Conservation (phyloP, 169 alveolate genomes). For the Condylostoma magnum region DNA sequence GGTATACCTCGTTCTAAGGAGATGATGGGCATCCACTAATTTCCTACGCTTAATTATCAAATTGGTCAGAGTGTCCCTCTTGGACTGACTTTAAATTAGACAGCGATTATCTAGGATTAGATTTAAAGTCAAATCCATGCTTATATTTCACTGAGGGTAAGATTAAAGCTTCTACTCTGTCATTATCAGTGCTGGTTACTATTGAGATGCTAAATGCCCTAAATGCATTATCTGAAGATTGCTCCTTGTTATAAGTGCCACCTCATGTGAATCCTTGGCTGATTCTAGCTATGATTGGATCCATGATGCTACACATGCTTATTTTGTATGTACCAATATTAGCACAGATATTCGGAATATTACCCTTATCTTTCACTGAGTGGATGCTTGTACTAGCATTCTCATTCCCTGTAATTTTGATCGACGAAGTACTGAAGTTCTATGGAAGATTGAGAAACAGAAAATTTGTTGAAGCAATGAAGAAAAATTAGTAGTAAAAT, state of each 20-base stretch:
- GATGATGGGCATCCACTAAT: conserved; percentile 95
- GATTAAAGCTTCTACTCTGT: conserved; percentile 95
- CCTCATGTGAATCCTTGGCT: conserved; percentile 97
- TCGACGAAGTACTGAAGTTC: conserved; percentile 95
- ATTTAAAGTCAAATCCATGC: conserved; percentile 88
- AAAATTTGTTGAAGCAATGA: conserved; percentile 19
- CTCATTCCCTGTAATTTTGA: conserved; percentile 96
- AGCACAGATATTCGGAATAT: conserved; percentile 91
- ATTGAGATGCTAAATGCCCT: conserved; percentile 98
- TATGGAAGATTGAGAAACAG: conserved; percentile 78
- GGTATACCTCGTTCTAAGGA: conserved; percentile 85
- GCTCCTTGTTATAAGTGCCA: conserved; percentile 92
- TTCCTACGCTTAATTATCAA: conserved; percentile 85
- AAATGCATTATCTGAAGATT: conserved; percentile 97
- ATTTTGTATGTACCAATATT: conserved; percentile 94
- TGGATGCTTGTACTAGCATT: conserved; percentile 95
- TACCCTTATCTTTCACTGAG: conserved; percentile 88
- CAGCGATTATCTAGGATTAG: conserved; percentile 77
- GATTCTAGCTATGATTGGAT: conserved; percentile 90
- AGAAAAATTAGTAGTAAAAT: too few species aligned
- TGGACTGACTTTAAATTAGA: conserved; percentile 87
- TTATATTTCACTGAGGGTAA: conserved; percentile 96
- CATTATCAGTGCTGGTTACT: conserved; percentile 95
- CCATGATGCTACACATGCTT: conserved; percentile 88
- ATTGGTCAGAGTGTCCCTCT: conserved; percentile 87